Conservation (phyloP, 352 stramenopile genomes). For the Phytophthora hybrid region DNA sequence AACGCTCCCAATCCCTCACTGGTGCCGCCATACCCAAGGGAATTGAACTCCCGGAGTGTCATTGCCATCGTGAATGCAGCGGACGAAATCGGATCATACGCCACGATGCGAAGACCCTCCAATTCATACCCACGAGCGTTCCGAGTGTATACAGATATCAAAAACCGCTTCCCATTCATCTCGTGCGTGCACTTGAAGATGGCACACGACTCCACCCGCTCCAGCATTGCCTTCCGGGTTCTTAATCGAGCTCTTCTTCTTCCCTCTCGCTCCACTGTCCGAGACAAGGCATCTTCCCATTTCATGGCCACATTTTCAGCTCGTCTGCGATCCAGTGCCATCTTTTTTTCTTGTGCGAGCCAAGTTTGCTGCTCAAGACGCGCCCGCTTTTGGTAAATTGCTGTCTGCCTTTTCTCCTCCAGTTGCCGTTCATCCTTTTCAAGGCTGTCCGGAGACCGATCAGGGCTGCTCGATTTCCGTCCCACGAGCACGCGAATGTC, state of each 20-base stretch:
- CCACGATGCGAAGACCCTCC: conserved; percentile 60
- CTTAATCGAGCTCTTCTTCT: conserved; percentile 19
- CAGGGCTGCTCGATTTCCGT: conserved; percentile 1
- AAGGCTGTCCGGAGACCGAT: neutral
- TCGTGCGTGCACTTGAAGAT: conserved; percentile 52
- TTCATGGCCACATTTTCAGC: conserved; percentile 64
- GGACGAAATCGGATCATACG: conserved; percentile 61
- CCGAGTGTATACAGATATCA: conserved; percentile 51
- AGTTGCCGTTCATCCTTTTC: conserved; percentile 15
- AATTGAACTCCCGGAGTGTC: conserved; percentile 53
- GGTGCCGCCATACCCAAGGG: conserved; percentile 60
- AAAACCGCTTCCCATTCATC: conserved; percentile 56
- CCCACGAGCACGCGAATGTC: conserved; percentile 20
- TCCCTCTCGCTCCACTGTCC: conserved; percentile 32
- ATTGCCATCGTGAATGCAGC: conserved; percentile 46
- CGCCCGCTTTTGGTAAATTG: conserved; percentile 39
- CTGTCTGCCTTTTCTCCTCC: conserved; percentile 33
- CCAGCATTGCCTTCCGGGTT: conserved; percentile 27
- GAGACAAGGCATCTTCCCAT: conserved; percentile 47
- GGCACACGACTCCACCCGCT: conserved; percentile 31
- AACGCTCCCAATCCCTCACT: conserved; percentile 49
- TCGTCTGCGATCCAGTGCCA: conserved; percentile 42
- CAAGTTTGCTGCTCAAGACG: conserved; percentile 24
- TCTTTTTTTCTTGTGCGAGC: conserved; percentile 17
- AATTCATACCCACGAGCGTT: conserved; percentile 54